Percentiles rank a stretch among this genome's conserved stretches.
Evolutionary conservation across 2,329 filamentous ascomycete species (phyloP).

Genomic region (Diaporthe vexans): DNA sequence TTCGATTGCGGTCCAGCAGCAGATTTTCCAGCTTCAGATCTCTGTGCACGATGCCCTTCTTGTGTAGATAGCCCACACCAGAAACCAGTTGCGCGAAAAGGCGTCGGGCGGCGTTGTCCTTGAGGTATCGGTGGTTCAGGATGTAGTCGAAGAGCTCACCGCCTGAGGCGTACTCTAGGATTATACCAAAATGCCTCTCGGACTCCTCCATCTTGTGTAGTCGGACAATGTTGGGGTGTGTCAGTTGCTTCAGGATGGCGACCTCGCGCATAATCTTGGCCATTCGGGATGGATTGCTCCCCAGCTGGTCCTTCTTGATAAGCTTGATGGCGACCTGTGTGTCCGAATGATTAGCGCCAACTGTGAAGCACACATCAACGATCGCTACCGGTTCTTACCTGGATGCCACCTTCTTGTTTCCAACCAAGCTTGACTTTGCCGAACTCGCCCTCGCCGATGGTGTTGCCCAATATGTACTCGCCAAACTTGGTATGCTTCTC

Average conservation of each 20-base stretch:
- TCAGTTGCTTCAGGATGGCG: slow-evolving; percentile 85
- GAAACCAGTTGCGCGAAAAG: slow-evolving; percentile 97
- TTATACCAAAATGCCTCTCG: slow-evolving; percentile 96
- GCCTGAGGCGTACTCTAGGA: slow-evolving; percentile 97
- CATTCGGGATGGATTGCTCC: slow-evolving; percentile 87
- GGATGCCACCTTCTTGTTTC: slow-evolving; percentile 94
- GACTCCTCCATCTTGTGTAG: slow-evolving; percentile 99
- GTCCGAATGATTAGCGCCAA: slow-evolving; percentile 12
- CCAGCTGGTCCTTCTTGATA: slow-evolving; percentile 91
- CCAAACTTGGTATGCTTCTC: slow-evolving; percentile 91
- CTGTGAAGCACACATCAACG: not conserved
- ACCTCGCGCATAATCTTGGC: slow-evolving; percentile 99
- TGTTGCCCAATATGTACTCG: slow-evolving; percentile 95
- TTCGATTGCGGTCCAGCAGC: slow-evolving; percentile 93
- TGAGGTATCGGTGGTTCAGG: slow-evolving; percentile 94
- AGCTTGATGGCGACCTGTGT: slow-evolving; percentile 93
- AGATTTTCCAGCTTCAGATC: slow-evolving; percentile 98
- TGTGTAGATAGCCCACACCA: slow-evolving; percentile 96
- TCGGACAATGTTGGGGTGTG: slow-evolving; percentile 96
- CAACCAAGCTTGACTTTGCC: slow-evolving; percentile 99
- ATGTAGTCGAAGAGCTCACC: slow-evolving; percentile 99
- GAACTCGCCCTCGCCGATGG: slow-evolving; percentile 97
- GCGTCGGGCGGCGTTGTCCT: slow-evolving; percentile 90
- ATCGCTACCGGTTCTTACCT: slow-evolving; percentile 62
- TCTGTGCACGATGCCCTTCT: slow-evolving; percentile 97